Base-by-base conservation (phyloP, 2,329 filamentous ascomycete genomes). In the Stenocarpella maydis region DNA sequence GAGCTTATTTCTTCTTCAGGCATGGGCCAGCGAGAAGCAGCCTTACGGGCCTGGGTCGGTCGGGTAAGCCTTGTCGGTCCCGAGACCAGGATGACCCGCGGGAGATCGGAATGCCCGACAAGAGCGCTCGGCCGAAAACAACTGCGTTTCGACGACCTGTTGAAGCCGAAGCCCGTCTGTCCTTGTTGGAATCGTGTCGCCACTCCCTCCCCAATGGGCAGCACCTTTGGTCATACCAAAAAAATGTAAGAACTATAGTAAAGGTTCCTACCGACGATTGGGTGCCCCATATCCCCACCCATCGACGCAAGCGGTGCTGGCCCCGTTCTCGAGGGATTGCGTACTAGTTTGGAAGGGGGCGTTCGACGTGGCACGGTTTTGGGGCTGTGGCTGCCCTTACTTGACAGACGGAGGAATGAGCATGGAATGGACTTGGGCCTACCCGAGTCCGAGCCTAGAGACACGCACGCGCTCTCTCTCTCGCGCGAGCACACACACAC, bases 31-130 rank as follows among this genome's bases (percentile, higher is more conserved):
- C 39, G 39, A 31, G 26, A 41, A 47, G 39, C 41, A 61, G 55
- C 55, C 55, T 34, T 28, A 47, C 39, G 55, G 55, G 55, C 55
- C 31, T 47, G 41, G 55, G 21, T 17, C 4, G 41, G 26, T 7
- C 55, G 55, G 24, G 41, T 34, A 61, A 61, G 31, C n/a, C 41
- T 47, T 34, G 31, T 61, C 58, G 58, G 58, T 47, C 58, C 58
- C 58, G 58, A 61, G 41, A 26, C 10, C 58, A 17, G 58, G 6
- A 9, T 17, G 58, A 24, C 14, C 6, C 9, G 4, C 5, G 31
- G 58, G 58, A 37, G 41, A 34, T 61, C 58, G 58, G 58, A 47
- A 61, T 14, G 26, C 41, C 55, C 55, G 55, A 61, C 41, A 6
- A 31, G 34, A 26, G n/a, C n/a, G n/a, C n/a, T n/a, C n/a, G n/a